Evolutionary conservation across 2,329 filamentous ascomycete species (phyloP).

Genomic region (Aspergillus novoparasiticus): DNA sequence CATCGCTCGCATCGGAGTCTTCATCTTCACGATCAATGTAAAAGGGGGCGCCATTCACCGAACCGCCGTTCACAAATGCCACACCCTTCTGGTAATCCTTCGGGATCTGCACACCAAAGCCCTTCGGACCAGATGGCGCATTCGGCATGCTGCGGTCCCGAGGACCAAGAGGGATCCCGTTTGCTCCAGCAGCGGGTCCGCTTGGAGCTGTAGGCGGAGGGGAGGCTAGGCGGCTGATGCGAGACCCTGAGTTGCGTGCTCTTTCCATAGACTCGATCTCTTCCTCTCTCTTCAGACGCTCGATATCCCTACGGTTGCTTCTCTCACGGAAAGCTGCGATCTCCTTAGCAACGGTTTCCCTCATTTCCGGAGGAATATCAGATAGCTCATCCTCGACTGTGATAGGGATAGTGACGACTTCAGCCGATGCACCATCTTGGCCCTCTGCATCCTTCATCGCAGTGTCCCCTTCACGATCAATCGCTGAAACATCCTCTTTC

Average conservation of each 20-base stretch:
- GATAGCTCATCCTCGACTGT: conserved; percentile 89
- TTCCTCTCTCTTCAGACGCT: conserved; percentile 84
- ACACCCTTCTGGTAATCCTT: conserved; percentile 77
- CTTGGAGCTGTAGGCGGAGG: conserved; percentile 66
- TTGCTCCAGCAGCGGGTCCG: conserved; percentile 65
- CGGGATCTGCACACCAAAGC: conserved; percentile 64
- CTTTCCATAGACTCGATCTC: conserved; percentile 88
- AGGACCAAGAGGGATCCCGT: conserved; percentile 76
- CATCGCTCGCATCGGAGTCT: conserved; percentile 83
- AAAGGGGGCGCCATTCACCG: conserved; percentile 60
- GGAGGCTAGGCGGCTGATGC: conserved; percentile 70
- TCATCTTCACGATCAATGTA: conserved; percentile 73
- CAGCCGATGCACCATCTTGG: conserved; percentile 65
- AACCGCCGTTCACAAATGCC: conserved; percentile 78
- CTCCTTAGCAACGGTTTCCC: conserved; percentile 89
- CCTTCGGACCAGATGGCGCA: conserved; percentile 73
- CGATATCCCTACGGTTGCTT: conserved; percentile 83
- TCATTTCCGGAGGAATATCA: conserved; percentile 94
- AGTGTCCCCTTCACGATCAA: conserved; percentile 68
- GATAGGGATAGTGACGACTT: conserved; percentile 87
- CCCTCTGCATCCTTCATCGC: conserved; percentile 66
- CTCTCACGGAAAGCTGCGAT: conserved; percentile 93
- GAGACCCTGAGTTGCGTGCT: conserved; percentile 65
- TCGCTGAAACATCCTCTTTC: conserved; percentile 47
- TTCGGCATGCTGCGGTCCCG: conserved; percentile 68